These are phyloP conservation scores for Karstenula rhodostoma DNA, from an alignment of 2,329 filamentous ascomycete species.

Conservation along the genomic window DNA sequence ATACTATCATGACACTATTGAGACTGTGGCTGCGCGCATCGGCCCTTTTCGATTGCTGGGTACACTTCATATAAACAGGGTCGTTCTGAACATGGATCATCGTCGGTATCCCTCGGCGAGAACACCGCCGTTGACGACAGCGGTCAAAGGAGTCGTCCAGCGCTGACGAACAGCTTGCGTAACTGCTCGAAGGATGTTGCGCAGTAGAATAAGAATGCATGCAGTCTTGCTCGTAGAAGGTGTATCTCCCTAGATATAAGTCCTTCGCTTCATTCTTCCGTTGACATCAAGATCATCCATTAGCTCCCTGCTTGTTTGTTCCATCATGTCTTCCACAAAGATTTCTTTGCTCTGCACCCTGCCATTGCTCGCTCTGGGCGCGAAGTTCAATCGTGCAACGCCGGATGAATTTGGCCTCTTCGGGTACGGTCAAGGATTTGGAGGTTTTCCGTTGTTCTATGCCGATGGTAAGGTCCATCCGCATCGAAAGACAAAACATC, in stretches of 20 bases:
- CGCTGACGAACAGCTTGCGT: slow-evolving; percentile 24
- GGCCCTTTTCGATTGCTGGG: not conserved
- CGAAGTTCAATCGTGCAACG: slow-evolving; percentile 16
- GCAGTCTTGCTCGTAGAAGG: not conserved
- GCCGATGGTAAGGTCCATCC: slow-evolving; percentile 21
- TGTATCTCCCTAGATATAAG: not conserved
- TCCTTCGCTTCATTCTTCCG: not conserved
- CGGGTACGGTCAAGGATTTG: slow-evolving; percentile 26
- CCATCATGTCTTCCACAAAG: slow-evolving; percentile 4
- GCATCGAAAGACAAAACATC: not conserved
- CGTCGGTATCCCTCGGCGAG: not conserved
- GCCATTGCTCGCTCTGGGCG: slow-evolving; percentile 24
- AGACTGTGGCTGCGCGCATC: slow-evolving; percentile 4
- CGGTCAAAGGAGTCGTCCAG: not conserved
- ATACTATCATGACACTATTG: not conserved
- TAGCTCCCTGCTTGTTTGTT: not conserved
- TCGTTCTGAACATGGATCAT: not conserved
- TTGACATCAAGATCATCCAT: not conserved
- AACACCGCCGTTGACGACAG: not conserved
- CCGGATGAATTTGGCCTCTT: slow-evolving; percentile 24
- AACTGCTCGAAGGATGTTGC: not conserved
- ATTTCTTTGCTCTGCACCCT: slow-evolving; percentile 18
- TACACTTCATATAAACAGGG: slow-evolving; percentile 1
- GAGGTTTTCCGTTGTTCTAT: slow-evolving; percentile 30
- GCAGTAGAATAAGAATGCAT: slow-evolving; percentile 13